These are phyloP conservation scores for Lachnellula cervina DNA, from an alignment of 2,329 filamentous ascomycete genomes.

Conservation along the genomic window DNA sequence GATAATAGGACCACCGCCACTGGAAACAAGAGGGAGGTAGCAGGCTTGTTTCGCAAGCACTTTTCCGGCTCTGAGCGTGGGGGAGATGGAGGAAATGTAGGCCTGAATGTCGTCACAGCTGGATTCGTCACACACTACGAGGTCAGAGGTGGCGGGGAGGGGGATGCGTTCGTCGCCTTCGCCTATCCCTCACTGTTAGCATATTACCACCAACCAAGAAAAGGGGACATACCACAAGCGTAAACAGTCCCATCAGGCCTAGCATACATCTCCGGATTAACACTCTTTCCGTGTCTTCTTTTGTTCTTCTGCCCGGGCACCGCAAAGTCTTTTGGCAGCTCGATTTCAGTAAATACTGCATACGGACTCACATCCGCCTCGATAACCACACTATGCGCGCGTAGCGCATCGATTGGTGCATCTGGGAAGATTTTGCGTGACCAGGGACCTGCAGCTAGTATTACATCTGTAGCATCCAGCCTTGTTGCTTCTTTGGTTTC, in stretches of 20 bases:
- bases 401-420: conserved; percentile 52
- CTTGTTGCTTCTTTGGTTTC: conserved; percentile 42
- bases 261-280: conserved; percentile 90
- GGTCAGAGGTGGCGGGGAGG: conserved; percentile 69
- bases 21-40: conserved; percentile 65
- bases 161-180: conserved; percentile 75
- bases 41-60: conserved; percentile 80
- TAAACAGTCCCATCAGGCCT: conserved; percentile 86
- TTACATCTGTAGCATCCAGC: conserved; percentile 45
- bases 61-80: conserved; percentile 62
- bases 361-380: conserved; percentile 63
- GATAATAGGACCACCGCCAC: conserved; percentile 64
- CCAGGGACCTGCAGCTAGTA: conserved; percentile 52
- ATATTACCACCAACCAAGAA: background rate
- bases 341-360: conserved; percentile 82
- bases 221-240: conserved; percentile 65
- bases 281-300: conserved; percentile 54
- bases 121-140: conserved; percentile 68
- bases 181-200: conserved; percentile 34
- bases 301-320: conserved; percentile 47
- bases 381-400: conserved; percentile 63
- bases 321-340: conserved; percentile 61
- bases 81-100: conserved; percentile 63
- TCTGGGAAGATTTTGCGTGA: conserved; percentile 54
- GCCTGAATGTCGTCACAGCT: conserved; percentile 83